phyloP scores from a whole-genome alignment of 352 stramenopile genomes.

The Saprolegnia parasitica region DNA sequence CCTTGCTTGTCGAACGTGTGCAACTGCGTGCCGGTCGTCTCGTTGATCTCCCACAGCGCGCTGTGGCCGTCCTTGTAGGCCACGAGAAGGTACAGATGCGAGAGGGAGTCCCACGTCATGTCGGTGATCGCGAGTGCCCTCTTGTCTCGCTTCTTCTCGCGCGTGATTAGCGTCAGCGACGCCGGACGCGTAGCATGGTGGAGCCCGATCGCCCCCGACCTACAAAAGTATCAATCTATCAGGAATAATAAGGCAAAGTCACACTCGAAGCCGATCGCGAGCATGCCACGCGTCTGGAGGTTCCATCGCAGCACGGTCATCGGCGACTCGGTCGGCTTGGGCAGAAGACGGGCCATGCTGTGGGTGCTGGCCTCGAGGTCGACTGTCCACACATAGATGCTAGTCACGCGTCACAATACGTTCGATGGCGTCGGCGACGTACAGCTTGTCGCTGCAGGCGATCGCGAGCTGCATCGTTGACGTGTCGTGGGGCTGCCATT shows the following conservation, averaged over 20 bases:
- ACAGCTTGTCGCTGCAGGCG: not conserved
- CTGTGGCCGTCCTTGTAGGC: slow-evolving; percentile 28
- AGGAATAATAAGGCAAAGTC: not conserved
- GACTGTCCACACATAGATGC: slow-evolving; percentile 18
- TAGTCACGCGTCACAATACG: not conserved
- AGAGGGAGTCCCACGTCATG: slow-evolving; percentile 32
- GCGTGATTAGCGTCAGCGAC: not conserved
- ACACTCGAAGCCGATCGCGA: slow-evolving; percentile 26
- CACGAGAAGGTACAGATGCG: slow-evolving; percentile 31
- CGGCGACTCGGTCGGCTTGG: not conserved
- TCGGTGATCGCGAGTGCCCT: slow-evolving; percentile 26
- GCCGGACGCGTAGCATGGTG: not conserved
- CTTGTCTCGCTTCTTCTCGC: slow-evolving; percentile 23
- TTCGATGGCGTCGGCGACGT: not conserved
- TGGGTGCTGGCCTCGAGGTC: slow-evolving; percentile 2
- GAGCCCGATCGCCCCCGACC: slow-evolving; percentile 5
- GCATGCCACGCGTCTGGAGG: not conserved
- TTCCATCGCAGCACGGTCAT: slow-evolving; percentile 26
- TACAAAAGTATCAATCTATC: not conserved
- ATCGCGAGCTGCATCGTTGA: slow-evolving; percentile 12
- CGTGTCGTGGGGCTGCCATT: slow-evolving; percentile 16
- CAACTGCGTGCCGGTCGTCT: slow-evolving; percentile 15
- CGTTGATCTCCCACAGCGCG: slow-evolving; percentile 29
- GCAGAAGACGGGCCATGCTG: not conserved
- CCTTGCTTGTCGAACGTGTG: slow-evolving; percentile 31